Evolutionary conservation across 2,329 filamentous ascomycete species (phyloP), one percentile per base, ranked within the genome.

Genomic region (Gnomoniopsis sp.): DNA sequence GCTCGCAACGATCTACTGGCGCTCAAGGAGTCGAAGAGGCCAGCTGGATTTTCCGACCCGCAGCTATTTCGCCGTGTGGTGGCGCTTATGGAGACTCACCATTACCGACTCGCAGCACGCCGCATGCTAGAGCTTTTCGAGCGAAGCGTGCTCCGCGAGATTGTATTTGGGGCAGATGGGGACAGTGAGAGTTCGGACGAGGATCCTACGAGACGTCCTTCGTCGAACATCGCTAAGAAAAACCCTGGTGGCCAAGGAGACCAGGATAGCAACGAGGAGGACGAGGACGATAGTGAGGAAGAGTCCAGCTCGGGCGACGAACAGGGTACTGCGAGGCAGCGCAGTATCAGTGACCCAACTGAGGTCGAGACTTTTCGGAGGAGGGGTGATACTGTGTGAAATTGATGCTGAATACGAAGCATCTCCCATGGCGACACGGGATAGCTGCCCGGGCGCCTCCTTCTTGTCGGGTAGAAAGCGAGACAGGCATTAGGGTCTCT

Each of bases 71-170:
- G 88, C 65, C 90, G 92, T 68, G 87, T 95, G 49, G 87, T 99
- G 78, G 84, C 85, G 10, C 80, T 98, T 51, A 81, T 99, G 60
- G 92, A 97, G 72, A 87, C 86, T 65, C 93, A 96, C 67, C 91
- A 96, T 70, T 98, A 95, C 73, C 85, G 92, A 22, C 81, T 99
- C 2, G 88, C 88, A 1, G 89, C 96, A 30, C 88, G 93, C 62
- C 88, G 93, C 49, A 93, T 96, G 38, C 87, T 98, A 60, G 95
- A 98, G 70, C 76, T 99, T 22, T 99, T 99, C 68, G 93, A 98
- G 68, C 95, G 93, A 74, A 88, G 85, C 60, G 90, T 98, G 47
- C 81, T 98, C 74, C 82, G 92, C 63, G 85, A 86, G 64, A 90
- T 97, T 61, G 89, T 99, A 14, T 87, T 96, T 59, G 89, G 89